phyloP scores from a whole-genome alignment of 768 basidiomycete genomes.

The Trametes cingulata region DNA sequence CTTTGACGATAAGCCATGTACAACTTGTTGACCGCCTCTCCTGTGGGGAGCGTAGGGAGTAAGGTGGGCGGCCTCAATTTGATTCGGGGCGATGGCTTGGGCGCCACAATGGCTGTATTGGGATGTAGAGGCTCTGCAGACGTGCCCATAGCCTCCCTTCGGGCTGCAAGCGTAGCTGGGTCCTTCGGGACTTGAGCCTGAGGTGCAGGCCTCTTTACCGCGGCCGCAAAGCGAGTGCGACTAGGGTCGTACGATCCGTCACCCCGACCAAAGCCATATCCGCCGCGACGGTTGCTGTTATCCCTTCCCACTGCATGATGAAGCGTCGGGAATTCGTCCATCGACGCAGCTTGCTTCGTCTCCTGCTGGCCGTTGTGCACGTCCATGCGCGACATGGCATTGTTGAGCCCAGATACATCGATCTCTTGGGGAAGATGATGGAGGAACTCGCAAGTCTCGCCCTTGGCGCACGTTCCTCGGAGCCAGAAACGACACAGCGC shows the following conservation, averaged over 20 bases:
- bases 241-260: slow-evolving; percentile 68
- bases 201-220: slow-evolving; percentile 71
- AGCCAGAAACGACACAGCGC: slow-evolving; percentile 98
- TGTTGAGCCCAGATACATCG: slow-evolving; percentile 69
- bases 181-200: slow-evolving; percentile 28
- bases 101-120: slow-evolving; percentile 71
- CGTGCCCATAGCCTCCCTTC: slow-evolving; percentile 58
- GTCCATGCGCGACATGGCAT: slow-evolving; percentile 66
- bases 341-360: slow-evolving; percentile 36
- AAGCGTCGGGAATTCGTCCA: slow-evolving; percentile 77
- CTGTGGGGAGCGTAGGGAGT: slow-evolving; percentile 87
- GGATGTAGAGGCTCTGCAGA: slow-evolving; percentile 65
- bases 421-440: slow-evolving; percentile 88
- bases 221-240: slow-evolving; percentile 86
- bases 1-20: slow-evolving; percentile 85
- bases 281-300: slow-evolving; percentile 41
- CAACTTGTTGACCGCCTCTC: slow-evolving; percentile 71
- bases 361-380: slow-evolving; percentile 50
- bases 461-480: slow-evolving; percentile 94
- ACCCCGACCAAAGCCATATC: slow-evolving; percentile 35
- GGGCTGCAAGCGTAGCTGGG: slow-evolving; percentile 45
- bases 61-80: slow-evolving; percentile 81
- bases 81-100: slow-evolving; percentile 80
- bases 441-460: slow-evolving; percentile 94
- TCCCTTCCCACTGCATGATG: slow-evolving; percentile 30